Evolutionary conservation across 148 eudicot genomes (phyloP).

Genomic region (Polygonum maritimum): DNA sequence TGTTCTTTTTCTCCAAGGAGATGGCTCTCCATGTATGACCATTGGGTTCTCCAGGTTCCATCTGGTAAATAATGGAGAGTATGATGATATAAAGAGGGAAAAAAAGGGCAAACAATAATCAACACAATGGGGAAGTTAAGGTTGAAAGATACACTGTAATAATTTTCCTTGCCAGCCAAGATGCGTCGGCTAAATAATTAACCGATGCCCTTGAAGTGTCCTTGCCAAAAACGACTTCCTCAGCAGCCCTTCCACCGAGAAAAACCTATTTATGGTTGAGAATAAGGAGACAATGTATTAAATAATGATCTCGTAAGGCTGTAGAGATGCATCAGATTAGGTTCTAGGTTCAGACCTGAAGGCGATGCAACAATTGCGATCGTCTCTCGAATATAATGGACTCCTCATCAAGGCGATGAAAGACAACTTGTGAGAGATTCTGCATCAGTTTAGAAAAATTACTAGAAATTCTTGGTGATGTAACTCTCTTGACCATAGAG

Average conservation of each 20-base stretch:
- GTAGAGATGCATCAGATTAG: not conserved
- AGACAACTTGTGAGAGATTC: slow-evolving; percentile 58
- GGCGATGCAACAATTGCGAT: slow-evolving; percentile 83
- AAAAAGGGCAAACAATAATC: not conserved
- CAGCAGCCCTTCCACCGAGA: slow-evolving; percentile 98
- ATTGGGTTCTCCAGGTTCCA: slow-evolving; percentile 88
- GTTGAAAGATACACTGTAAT: slow-evolving; percentile 48
- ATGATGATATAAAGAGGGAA: not conserved
- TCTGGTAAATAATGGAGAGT: slow-evolving; percentile 22
- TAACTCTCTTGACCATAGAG: not conserved
- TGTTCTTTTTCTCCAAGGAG: slow-evolving; percentile 60
- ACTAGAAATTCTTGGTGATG: not conserved
- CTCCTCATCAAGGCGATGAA: slow-evolving; percentile 82
- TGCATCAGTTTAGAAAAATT: not conserved
- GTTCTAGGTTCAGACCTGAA: slow-evolving; percentile 49
- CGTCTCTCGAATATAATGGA: slow-evolving; percentile 68
- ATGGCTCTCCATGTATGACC: slow-evolving; percentile 81
- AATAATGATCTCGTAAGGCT: not conserved
- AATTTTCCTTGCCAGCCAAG: slow-evolving; percentile 95
- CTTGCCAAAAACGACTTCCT: slow-evolving; percentile 76
- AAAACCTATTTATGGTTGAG: slow-evolving; percentile 38
- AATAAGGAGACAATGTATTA: not conserved
- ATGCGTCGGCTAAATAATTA: slow-evolving; percentile 88
- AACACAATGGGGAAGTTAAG: not conserved
- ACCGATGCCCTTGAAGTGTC: slow-evolving; percentile 88